A percentile compares a stretch with the other conserved stretches of the same genome.
phyloP scores from a whole-genome alignment of 2,329 filamentous ascomycete genomes.

The Fusarium armeniacum region DNA sequence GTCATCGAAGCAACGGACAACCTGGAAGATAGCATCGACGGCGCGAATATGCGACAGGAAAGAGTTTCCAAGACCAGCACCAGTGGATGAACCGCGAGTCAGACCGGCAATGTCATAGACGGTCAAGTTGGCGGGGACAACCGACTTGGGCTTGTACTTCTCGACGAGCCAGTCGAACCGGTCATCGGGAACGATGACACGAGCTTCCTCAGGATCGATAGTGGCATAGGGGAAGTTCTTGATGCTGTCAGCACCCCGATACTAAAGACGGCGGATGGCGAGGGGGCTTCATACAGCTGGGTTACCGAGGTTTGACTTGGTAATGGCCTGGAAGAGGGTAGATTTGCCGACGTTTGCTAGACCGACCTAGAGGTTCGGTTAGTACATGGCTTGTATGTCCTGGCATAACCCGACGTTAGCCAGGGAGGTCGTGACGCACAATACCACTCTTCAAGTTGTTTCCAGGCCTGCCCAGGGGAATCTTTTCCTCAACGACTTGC shows the following conservation, averaged over 20 bases:
- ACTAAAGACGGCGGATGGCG: conserved; percentile 53
- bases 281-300: conserved; percentile 79
- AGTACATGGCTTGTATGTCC: conserved; percentile 36
- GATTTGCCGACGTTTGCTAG: conserved; percentile 99
- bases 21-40: conserved; percentile 97
- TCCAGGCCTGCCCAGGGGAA: conserved; percentile 93
- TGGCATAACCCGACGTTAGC: conserved; percentile 5
- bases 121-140: conserved; percentile 96
- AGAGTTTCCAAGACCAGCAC: conserved; percentile 95
- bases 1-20: conserved; percentile 97
- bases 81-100: conserved; percentile 94
- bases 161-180: conserved; percentile 95
- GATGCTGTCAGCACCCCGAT: conserved; percentile 58
- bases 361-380: conserved; percentile 77
- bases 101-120: conserved; percentile 99
- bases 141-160: conserved; percentile 98
- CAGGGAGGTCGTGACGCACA: conserved; percentile 67
- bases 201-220: conserved; percentile 98
- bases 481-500: conserved; percentile 90
- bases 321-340: conserved; percentile 99
- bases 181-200: conserved; percentile 95
- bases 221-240: conserved; percentile 99
- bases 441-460: conserved; percentile 99
- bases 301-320: conserved; percentile 96
- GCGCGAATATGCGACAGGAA: conserved; percentile 99